Conservation (phyloP, 805 yeast genomes). For the Saccharomycodes ludwigii region DNA sequence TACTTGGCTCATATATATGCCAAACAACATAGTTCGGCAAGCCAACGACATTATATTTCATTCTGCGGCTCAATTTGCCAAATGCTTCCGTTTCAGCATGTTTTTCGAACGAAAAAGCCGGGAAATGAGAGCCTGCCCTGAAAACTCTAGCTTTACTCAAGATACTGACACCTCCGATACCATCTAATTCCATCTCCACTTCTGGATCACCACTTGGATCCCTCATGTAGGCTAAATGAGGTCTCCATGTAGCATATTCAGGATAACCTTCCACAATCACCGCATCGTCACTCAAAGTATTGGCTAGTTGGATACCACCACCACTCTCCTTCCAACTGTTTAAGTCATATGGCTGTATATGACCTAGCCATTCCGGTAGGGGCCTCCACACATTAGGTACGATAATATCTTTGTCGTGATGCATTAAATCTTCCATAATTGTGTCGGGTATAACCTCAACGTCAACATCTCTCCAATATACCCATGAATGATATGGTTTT, state of each 20-base stretch:
- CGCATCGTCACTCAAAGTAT: constrained; percentile 61
- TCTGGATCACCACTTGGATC: constrained; percentile 94
- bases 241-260: constrained; percentile 97
- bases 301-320: constrained; percentile 70
- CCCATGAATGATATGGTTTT: constrained; percentile 89
- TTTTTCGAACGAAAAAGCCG: constrained; percentile 89
- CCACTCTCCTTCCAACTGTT: constrained; percentile 81
- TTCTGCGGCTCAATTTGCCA: constrained; percentile 74
- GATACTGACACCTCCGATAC: constrained; percentile 95
- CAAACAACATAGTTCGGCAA: constrained; percentile 91
- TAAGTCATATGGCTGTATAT: constrained; percentile 74
- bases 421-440: constrained; percentile 84
- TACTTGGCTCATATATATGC: constrained; percentile 94
- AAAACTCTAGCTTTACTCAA: constrained; percentile 79
- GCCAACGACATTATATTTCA: constrained; percentile 82
- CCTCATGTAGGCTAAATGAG: constrained; percentile 87
- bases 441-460: constrained; percentile 85
- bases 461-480: constrained; percentile 96
- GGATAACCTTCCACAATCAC: constrained; percentile 96
- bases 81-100: constrained; percentile 98
- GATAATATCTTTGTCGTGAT: constrained; percentile 78
- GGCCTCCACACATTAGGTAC: constrained; percentile 95
- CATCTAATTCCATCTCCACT: constrained; percentile 86
- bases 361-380: constrained; percentile 73
- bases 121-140: constrained; percentile 83